Base-by-base conservation (phyloP, 345 rosid species). In the Isatis tinctoria region DNA sequence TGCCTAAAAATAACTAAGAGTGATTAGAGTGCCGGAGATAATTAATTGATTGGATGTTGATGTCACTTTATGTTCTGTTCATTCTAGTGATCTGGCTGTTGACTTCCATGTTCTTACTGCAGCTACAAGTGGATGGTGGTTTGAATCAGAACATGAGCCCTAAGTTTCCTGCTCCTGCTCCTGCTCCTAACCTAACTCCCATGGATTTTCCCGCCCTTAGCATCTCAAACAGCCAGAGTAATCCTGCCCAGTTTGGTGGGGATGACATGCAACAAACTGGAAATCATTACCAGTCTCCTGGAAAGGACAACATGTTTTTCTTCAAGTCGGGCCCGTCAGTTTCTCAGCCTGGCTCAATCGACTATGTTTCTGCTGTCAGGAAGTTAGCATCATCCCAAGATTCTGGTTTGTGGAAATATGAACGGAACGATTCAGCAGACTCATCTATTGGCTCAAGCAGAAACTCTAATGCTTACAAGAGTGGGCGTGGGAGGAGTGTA, bases 51-150 rank as follows among this genome's bases (percentile, higher is more conserved):
- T 60, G 16, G 32, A 40, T 40, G 66, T 20, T 24, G 13, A 47
- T 16, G 49, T 17, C 45, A n/a, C n/a, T n/a, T n/a, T 20, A 10
- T 36, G 43, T 27, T 33, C 67, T 39, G 52, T 28, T 40, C 70
- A 43, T 61, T 61, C 39, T 35, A 36, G n/a, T 53, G 70, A 30
- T 53, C 4, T 32, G 12, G 33, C 45, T 70, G 41, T 43, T 11
- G 75, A 20, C 62, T 36, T 78, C 43, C 61, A 83, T 52, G 74
- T 70, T 67, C 18, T 18, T 10, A 57, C 69, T 85, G 83, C 83
- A 95, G 99, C 96, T 90, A 67, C 98, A 95, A 86, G 96, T 85
- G 12, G 99, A 95, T 76, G 86, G 89, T 65, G 87, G 92, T 72
- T 74, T 90, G 82, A 82, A 72, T 83, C 98, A 87, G 74, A 95